A percentile compares a stretch with the other conserved stretches of the same genome.
Evolutionary conservation across 345 rosid genomes (phyloP).

Genomic region (Boechera divaricarpa): DNA sequence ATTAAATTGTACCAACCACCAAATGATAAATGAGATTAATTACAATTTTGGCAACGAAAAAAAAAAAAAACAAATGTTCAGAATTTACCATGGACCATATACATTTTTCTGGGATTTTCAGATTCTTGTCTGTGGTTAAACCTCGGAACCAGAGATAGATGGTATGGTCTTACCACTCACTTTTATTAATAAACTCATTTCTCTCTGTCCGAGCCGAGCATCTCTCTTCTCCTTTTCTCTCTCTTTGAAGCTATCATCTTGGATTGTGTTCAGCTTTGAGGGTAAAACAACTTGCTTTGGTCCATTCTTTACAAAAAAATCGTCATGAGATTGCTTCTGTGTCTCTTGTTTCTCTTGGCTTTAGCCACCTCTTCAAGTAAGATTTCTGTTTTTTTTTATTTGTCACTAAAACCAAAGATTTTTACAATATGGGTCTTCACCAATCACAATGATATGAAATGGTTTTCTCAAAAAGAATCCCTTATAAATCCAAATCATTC

Average conservation of each 20-base stretch:
- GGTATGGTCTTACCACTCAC: slow-evolving; percentile 37
- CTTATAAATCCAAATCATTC: background rate
- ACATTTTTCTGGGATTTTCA: slow-evolving; percentile 16
- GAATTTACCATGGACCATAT: slow-evolving; percentile 29
- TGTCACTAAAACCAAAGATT: background rate
- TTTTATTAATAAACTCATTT: slow-evolving; percentile 28
- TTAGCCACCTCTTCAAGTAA: slow-evolving; percentile 69
- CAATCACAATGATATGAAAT: slow-evolving; percentile 6
- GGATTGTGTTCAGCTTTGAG: slow-evolving; percentile 13
- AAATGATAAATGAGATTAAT: background rate
- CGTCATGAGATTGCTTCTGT: slow-evolving; percentile 66
- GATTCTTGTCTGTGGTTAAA: slow-evolving; percentile 42
- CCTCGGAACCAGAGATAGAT: slow-evolving; percentile 46
- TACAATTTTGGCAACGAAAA: background rate
- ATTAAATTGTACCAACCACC: slow-evolving; percentile 19
- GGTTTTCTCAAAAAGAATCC: slow-evolving; percentile 17
- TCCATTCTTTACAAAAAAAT: background rate
- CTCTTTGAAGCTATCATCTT: slow-evolving; percentile 29
- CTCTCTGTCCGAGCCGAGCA: background rate
- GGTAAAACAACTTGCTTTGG: background rate
- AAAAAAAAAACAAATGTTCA: background rate
- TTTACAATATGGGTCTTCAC: background rate
- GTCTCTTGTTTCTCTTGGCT: slow-evolving; percentile 60
- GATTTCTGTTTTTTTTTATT: slow-evolving; percentile 26
- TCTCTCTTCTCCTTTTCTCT: slow-evolving; percentile 21